phyloP scores from a whole-genome alignment of 2,329 filamentous ascomycete genomes.

The Paecilomyces dactylethromorphus region DNA sequence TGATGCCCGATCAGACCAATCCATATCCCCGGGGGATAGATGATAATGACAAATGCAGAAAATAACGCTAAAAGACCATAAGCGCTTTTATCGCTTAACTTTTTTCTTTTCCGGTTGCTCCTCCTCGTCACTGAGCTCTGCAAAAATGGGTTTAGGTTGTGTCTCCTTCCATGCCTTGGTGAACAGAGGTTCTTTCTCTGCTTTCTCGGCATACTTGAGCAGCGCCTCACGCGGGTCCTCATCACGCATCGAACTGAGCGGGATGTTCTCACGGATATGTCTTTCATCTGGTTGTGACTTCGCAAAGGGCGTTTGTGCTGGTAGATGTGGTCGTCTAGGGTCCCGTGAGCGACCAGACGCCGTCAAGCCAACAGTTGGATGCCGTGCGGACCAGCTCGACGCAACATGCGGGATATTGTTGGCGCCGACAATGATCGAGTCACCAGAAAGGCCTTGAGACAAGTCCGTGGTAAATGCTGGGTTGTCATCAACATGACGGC shows the following conservation, averaged over 20 bases:
- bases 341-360: conserved; percentile 71
- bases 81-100: conserved; percentile 22
- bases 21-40: background rate
- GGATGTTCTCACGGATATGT: conserved; percentile 82
- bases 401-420: conserved; percentile 68
- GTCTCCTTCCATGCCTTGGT: conserved; percentile 90
- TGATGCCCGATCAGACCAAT: background rate
- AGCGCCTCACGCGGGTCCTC: conserved; percentile 93
- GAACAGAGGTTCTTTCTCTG: conserved; percentile 87
- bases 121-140: conserved; percentile 75
- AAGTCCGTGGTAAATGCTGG: conserved; percentile 79
- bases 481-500: conserved; percentile 91
- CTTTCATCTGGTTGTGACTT: conserved; percentile 85
- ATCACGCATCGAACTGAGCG: conserved; percentile 85
- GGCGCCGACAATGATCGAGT: conserved; percentile 67
- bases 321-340: conserved; percentile 77
- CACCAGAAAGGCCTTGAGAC: conserved; percentile 71
- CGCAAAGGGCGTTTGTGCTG: conserved; percentile 78
- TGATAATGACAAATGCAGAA: background rate
- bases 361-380: conserved; percentile 67
- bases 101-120: conserved; percentile 63
- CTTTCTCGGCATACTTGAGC: conserved; percentile 89
- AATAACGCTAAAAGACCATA: background rate
- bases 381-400: conserved; percentile 53
- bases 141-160: conserved; percentile 87